Evolutionary conservation across 176 grass and related monocot species (phyloP).

Genomic region (Cenchrus americanus): DNA sequence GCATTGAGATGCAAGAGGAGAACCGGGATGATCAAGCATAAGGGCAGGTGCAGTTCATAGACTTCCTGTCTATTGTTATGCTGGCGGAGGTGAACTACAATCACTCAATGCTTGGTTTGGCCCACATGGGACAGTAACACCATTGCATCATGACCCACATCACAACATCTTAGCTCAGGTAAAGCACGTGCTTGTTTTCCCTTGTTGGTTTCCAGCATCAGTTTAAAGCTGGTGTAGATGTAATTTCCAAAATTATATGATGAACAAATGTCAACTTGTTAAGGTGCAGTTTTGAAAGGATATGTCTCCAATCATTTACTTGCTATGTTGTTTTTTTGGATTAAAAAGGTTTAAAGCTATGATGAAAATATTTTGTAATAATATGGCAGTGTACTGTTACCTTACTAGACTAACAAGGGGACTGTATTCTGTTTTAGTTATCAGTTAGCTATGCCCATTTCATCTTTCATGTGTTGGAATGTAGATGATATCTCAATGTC

Average conservation of each 20-base stretch:
- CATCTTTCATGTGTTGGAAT: neutral
- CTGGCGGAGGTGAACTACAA: constrained; percentile 83
- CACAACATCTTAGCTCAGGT: constrained; percentile 98
- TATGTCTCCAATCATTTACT: neutral
- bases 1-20: too few species aligned
- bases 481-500: neutral
- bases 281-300: constrained; percentile 27
- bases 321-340: neutral
- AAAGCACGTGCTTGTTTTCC: constrained; percentile 13
- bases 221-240: neutral
- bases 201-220: neutral
- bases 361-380: constrained; percentile 14
- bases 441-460: neutral
- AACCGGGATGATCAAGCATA: too few species aligned
- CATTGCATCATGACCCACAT: constrained; percentile 88
- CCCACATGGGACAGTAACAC: constrained; percentile 83
- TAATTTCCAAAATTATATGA: neutral
- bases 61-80: constrained; percentile 92
- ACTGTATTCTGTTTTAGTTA: neutral
- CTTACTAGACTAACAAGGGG: neutral
- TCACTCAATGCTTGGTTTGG: constrained; percentile 98
- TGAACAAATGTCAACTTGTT: constrained; percentile 1
- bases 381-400: constrained; percentile 2
- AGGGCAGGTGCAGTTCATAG: too few species aligned
- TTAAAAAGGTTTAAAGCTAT: too few species aligned